A percentile compares a stretch with the other conserved stretches of the same genome.
phyloP scores from a whole-genome alignment of 495 filamentous ascomycete genomes.

The Terfezia claveryi region DNA sequence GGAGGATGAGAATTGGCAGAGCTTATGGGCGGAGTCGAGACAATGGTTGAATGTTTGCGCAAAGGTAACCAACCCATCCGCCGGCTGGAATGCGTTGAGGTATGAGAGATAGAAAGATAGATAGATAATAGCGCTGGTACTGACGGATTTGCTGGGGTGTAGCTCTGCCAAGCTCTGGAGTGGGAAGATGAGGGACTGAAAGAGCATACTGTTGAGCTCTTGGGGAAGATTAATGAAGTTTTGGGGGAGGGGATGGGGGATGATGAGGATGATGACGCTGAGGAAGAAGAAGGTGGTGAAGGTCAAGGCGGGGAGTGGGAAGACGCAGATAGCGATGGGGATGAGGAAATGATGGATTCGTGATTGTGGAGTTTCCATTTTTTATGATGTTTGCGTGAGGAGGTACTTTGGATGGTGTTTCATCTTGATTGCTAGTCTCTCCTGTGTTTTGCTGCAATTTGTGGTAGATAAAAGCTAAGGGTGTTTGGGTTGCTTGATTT shows the following conservation, averaged over 20 bases:
- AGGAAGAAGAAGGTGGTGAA: constrained; percentile 22
- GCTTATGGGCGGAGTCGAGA: constrained; percentile 21
- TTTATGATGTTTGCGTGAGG: no score
- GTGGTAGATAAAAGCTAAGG: no score
- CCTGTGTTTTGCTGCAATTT: no score
- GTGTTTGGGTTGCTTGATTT: no score
- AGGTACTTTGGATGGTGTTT: no score
- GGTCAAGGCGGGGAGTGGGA: constrained; percentile 19
- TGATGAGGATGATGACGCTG: constrained; percentile 25
- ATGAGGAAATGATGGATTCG: constrained; percentile 25
- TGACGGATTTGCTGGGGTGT: constrained; percentile 34
- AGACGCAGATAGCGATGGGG: constrained; percentile 30
- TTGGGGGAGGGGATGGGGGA: constrained; percentile 30
- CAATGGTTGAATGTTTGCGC: constrained; percentile 21
- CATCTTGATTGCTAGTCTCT: no score
- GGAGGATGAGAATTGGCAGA: constrained; percentile 20
- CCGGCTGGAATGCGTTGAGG: not conserved
- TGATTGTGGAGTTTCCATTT: not conserved
- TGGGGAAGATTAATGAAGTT: constrained; percentile 30
- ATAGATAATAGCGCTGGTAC: no score
- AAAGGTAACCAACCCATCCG: constrained; percentile 1
- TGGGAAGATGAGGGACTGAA: constrained; percentile 51
- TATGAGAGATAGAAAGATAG: no score
- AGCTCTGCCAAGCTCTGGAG: constrained; percentile 36
- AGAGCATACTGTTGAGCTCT: constrained; percentile 41